phyloP scores from a whole-genome alignment of 805 yeast genomes.

The Hanseniaspora valbyensis region DNA sequence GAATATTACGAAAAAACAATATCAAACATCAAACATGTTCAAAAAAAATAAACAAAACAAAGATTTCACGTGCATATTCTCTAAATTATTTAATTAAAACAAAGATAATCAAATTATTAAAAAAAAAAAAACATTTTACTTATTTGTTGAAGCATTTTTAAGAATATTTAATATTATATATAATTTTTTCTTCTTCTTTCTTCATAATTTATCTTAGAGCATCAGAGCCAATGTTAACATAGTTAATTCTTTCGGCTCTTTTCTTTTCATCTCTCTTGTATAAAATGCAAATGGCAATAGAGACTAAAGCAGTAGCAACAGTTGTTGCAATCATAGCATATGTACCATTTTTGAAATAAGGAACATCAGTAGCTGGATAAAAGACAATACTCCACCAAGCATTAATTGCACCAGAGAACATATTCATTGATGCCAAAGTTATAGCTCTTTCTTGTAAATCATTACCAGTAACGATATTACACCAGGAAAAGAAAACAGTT shows the following conservation, averaged over 20 bases:
- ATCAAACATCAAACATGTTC: no score
- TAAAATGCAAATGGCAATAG: constrained; percentile 33
- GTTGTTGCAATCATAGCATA: constrained; percentile 49
- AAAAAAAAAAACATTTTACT: neutral
- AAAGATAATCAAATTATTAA: no score
- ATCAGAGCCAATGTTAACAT: constrained; percentile 13
- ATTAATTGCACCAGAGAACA: constrained; percentile 51
- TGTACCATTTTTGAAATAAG: constrained; percentile 42
- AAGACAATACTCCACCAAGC: constrained; percentile 55
- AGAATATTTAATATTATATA: neutral
- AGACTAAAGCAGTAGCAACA: constrained; percentile 33
- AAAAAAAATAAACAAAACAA: no score
- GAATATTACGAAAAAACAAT: no score
- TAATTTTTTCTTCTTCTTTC: neutral
- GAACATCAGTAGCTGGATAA: constrained; percentile 42
- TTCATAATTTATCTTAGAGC: constrained; percentile 5
- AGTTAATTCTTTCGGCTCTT: constrained; percentile 20
- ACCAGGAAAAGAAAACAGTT: constrained; percentile 53
- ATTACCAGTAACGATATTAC: constrained; percentile 45
- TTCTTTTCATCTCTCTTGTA: constrained; percentile 32
- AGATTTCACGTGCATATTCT: no score
- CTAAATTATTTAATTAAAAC: no score
- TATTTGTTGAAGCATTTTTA: no score
- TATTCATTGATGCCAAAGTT: constrained; percentile 54
- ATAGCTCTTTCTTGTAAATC: constrained; percentile 56